Percentiles rank a stretch among this genome's conserved stretches.
These are phyloP conservation scores for Arthrocladium fulminans DNA, from an alignment of 2,329 filamentous ascomycete species.

Conservation along the genomic window DNA sequence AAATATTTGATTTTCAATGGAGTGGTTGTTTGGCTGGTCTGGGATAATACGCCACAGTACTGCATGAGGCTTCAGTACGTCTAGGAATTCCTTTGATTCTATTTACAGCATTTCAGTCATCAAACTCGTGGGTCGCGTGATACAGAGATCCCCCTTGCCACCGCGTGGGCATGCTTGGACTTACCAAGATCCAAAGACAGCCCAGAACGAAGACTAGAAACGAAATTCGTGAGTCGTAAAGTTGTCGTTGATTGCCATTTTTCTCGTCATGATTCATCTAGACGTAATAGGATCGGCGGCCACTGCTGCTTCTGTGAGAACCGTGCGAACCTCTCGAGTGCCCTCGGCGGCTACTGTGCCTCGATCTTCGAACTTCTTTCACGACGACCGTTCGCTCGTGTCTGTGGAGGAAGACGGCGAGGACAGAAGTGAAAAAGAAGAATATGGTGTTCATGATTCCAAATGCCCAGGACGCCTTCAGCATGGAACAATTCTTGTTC, in stretches of 20 bases:
- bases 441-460: conserved; percentile 80
- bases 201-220: not conserved
- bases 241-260: not conserved
- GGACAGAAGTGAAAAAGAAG: conserved; percentile 66
- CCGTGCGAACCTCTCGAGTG: conserved; percentile 19
- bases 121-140: too few relatives aligned
- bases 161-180: not conserved
- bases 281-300: conserved; percentile 21
- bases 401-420: conserved; percentile 48
- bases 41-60: too few relatives aligned
- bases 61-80: too few relatives aligned
- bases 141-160: too few relatives aligned
- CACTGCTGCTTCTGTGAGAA: conserved; percentile 22
- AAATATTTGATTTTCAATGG: too few relatives aligned
- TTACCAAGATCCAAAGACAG: not conserved
- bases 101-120: not conserved
- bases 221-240: conserved; percentile 9
- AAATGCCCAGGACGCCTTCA: conserved; percentile 83
- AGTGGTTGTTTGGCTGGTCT: too few relatives aligned
- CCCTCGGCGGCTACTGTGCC: conserved; percentile 25
- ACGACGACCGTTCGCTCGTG: conserved; percentile 28
- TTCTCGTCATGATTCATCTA: conserved; percentile 4
- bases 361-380: conserved; percentile 31
- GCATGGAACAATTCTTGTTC: conserved; percentile 78
- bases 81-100: not conserved